Evolutionary conservation across 768 basidiomycete genomes (phyloP).

Genomic region (Suillus lakei): DNA sequence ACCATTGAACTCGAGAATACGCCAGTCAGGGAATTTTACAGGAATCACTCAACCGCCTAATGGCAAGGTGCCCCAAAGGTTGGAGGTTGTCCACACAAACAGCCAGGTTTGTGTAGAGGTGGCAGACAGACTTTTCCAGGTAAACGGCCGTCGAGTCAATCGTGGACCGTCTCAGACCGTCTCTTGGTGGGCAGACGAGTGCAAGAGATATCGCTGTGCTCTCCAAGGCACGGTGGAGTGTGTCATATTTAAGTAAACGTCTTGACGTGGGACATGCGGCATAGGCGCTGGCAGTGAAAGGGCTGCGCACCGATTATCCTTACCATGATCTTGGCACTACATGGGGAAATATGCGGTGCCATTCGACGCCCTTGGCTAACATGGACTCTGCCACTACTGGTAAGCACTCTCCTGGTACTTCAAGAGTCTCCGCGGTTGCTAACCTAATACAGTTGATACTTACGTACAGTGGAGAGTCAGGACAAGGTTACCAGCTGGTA

Average conservation of each 20-base stretch:
- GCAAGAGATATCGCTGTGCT: not conserved
- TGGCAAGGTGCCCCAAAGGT: not conserved
- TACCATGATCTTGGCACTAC: not conserved
- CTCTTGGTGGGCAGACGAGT: not conserved
- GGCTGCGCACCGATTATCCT: not conserved
- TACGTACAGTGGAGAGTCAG: no score
- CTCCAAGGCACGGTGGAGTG: slow-evolving; percentile 11
- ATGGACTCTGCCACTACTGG: not conserved
- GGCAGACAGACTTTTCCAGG: not conserved
- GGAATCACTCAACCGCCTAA: no score
- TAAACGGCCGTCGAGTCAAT: slow-evolving; percentile 1
- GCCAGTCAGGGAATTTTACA: not conserved
- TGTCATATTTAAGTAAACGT: slow-evolving; percentile 8
- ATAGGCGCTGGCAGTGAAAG: not conserved
- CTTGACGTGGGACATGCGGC: not conserved
- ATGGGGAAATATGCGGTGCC: not conserved
- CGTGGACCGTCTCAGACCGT: slow-evolving; percentile 1
- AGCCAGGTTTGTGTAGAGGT: slow-evolving; percentile 5
- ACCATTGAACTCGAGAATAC: not conserved
- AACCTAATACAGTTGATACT: not conserved
- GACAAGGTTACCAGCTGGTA: no score
- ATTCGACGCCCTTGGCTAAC: not conserved
- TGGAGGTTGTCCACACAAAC: not conserved
- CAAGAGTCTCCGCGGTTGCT: not conserved
- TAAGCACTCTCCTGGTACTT: not conserved